Percentiles rank a stretch among this genome's conserved stretches.
Conservation (phyloP, 768 basidiomycete species). For the Boletus huronensis region DNA sequence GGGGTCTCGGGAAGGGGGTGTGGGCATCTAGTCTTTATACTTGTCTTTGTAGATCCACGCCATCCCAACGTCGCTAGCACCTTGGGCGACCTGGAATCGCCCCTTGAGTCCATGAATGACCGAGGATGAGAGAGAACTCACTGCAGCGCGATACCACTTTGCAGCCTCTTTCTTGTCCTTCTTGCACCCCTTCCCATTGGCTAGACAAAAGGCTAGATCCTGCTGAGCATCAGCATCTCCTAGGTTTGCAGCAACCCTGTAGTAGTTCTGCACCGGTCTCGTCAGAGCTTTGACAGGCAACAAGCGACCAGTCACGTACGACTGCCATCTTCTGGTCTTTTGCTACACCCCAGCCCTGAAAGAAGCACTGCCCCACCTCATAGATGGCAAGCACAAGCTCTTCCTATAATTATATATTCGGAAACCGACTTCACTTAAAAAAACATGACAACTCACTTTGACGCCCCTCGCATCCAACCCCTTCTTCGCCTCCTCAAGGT, state of each 20-base stretch:
- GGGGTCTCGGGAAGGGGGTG: neutral
- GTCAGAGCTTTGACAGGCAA: neutral
- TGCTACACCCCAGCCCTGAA: slow-evolving; percentile 85
- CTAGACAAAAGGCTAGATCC: slow-evolving; percentile 80
- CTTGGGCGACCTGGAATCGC: slow-evolving; percentile 53
- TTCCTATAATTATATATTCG: slow-evolving; percentile 37
- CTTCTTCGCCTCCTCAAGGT: slow-evolving; percentile 62
- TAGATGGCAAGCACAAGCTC: slow-evolving; percentile 88
- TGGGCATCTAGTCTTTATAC: slow-evolving; percentile 34
- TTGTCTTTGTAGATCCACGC: slow-evolving; percentile 94
- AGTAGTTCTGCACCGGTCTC: slow-evolving; percentile 60
- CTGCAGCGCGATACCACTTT: slow-evolving; percentile 87
- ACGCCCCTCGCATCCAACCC: slow-evolving; percentile 54
- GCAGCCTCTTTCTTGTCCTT: slow-evolving; percentile 85
- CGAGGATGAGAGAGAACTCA: slow-evolving; percentile 32
- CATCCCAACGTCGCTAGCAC: slow-evolving; percentile 76
- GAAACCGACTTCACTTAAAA: neutral
- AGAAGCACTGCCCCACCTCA: slow-evolving; percentile 91
- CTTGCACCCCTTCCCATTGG: slow-evolving; percentile 86
- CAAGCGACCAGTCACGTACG: slow-evolving; percentile 40
- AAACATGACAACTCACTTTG: slow-evolving; percentile 36
- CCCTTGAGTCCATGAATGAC: neutral
- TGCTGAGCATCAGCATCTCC: slow-evolving; percentile 87
- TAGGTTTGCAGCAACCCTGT: slow-evolving; percentile 74
- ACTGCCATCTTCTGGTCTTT: slow-evolving; percentile 91